Evolutionary conservation across 2,329 filamentous ascomycete genomes (phyloP).

Genomic region (Xylaria sp.): DNA sequence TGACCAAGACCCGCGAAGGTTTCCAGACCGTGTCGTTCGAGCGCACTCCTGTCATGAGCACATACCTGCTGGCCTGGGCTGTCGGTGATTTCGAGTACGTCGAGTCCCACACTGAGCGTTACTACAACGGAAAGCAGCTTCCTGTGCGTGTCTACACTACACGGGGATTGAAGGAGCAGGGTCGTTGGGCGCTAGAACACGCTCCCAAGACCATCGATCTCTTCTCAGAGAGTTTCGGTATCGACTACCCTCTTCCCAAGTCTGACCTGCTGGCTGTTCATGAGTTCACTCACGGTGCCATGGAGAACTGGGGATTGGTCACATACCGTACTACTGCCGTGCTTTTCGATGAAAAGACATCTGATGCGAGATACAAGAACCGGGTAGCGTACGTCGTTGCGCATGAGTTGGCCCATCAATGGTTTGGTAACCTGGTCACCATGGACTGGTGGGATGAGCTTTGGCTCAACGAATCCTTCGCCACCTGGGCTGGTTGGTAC

Average conservation of each 20-base stretch:
- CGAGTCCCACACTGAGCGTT: constrained; percentile 81
- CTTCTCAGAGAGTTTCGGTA: constrained; percentile 90
- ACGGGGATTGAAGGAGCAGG: constrained; percentile 87
- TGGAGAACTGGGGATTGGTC: constrained; percentile 96
- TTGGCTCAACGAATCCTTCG: constrained; percentile 94
- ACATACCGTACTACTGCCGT: constrained; percentile 95
- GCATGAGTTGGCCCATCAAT: constrained; percentile 95
- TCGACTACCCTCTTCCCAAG: constrained; percentile 91
- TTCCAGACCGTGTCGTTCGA: constrained; percentile 75
- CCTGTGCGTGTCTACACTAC: constrained; percentile 96
- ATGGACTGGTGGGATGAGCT: constrained; percentile 97
- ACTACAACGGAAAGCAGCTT: constrained; percentile 85
- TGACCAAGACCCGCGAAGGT: constrained; percentile 53
- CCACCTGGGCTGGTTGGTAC: constrained; percentile 96
- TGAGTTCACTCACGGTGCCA: constrained; percentile 82
- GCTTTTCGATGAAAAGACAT: constrained; percentile 89
- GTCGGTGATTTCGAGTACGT: constrained; percentile 96
- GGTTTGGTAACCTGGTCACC: constrained; percentile 92
- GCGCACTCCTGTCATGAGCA: constrained; percentile 84
- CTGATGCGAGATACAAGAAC: constrained; percentile 86
- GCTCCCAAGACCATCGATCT: constrained; percentile 92
- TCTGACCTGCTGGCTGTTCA: constrained; percentile 86
- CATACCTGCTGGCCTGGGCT: constrained; percentile 86
- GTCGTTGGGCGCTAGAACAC: constrained; percentile 81
- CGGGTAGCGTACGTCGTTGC: constrained; percentile 94